Evolutionary conservation across 116 monocot genomes (phyloP), one percentile per base, ranked within the genome.

Genomic region (Thalassia testudinum): DNA sequence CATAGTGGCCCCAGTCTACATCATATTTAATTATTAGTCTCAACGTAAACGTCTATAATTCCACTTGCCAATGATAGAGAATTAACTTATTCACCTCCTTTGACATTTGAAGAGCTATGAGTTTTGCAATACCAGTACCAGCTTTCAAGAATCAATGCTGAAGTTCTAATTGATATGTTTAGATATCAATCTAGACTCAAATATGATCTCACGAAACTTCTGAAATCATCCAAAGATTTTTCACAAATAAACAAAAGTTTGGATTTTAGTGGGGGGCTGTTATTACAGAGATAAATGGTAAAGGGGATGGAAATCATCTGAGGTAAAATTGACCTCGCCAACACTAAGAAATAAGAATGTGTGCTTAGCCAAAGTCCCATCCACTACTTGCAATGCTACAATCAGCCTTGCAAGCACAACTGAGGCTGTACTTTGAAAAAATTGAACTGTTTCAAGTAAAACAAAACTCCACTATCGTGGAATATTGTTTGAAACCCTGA

Each of bases 121-220:
- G 80, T 64, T 87, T 87, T 25, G 93, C 93, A 70, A 93, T 93
- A 23, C 93, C 93, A 55, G 93, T 93, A 48, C 93, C 93, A 71
- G 93, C 93, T 87, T 92, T 75, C 34, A 58, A 62, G 30, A 37
- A 61, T n/a, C 56, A 67, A 42, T n/a, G n/a, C n/a, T n/a, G n/a
- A n/a, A n/a, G n/a, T n/a, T n/a, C n/a, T n/a, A n/a, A n/a, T n/a
- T n/a, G n/a, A n/a, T n/a, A n/a, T n/a, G n/a, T n/a, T n/a, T n/a
- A n/a, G n/a, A n/a, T n/a, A 40, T n/a, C n/a, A n/a, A n/a, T n/a
- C n/a, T n/a, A n/a, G n/a, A n/a, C n/a, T n/a, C n/a, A n/a, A n/a
- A n/a, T n/a, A n/a, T n/a, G n/a, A n/a, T n/a, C n/a, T n/a, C n/a
- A n/a, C n/a, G n/a, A n/a, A n/a, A n/a, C n/a, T n/a, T n/a, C n/a